Evolutionary conservation across 2,329 filamentous ascomycete genomes (phyloP).

Genomic region (Fusarium pilosicola): DNA sequence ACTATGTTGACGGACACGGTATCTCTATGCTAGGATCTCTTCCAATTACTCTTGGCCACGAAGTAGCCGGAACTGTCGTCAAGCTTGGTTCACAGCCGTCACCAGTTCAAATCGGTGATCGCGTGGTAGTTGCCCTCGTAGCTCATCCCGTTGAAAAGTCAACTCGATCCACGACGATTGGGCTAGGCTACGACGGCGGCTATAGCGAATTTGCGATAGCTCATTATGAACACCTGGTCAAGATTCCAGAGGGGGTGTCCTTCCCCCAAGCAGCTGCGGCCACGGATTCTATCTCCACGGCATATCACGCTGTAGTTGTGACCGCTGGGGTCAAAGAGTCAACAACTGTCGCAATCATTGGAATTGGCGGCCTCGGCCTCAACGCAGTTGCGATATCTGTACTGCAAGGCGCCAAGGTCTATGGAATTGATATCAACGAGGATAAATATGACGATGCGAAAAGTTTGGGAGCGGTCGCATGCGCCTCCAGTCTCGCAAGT

Average conservation of each 20-base stretch:
- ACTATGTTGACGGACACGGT: background rate
- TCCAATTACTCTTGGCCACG: background rate
- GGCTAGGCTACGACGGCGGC: background rate
- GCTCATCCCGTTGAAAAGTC: background rate
- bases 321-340: background rate
- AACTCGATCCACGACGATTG: background rate
- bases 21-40: background rate
- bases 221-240: background rate
- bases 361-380: background rate
- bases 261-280: background rate
- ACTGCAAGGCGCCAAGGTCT: background rate
- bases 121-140: background rate
- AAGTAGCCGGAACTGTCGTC: background rate
- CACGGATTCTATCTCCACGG: background rate
- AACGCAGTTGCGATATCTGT: background rate
- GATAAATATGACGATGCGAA: background rate
- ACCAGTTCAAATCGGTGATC: background rate
- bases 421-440: background rate
- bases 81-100: background rate
- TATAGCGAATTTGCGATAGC: background rate
- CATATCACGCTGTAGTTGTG: background rate
- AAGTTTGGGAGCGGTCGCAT: background rate
- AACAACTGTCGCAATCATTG: background rate
- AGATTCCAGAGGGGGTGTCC: background rate
- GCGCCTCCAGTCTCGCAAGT: fast-evolving